Evolutionary conservation across 2,329 filamentous ascomycete genomes (phyloP), one percentile per base, ranked within the genome.

Genomic region (Colletotrichum orbiculare): DNA sequence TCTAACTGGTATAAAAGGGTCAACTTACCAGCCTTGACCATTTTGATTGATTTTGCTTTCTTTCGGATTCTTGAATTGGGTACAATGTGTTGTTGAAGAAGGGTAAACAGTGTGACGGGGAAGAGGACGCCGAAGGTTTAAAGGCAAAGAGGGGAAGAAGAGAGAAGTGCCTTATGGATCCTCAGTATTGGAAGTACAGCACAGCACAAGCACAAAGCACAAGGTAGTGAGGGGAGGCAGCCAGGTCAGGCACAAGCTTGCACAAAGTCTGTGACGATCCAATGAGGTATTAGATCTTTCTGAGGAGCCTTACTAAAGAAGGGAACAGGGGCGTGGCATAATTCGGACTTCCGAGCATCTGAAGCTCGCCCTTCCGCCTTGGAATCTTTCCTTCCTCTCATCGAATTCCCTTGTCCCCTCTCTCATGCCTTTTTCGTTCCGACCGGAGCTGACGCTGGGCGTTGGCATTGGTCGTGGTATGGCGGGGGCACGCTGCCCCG

Each of bases 1-100:
- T 35, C 66, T 59, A 66, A 67, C 53, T 53, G 57, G 53, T 68
- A 71, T 68, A 68, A 69, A 69, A 69, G 61, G 70, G 58, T 34
- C 55, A 68, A 88, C 91, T 78, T 89, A 97, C 93, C 93, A 85
- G 95, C 94, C 89, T 97, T 97, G 87, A 97, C 94, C 94, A 97
- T 97, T 89, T 89, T 97, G 91, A 84, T n/a, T 83, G 84, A 83
- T 73, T 84, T 45, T 81, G 76, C 71, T 74, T 39, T 73, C 76
- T 64, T 72, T 72, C 66, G 67, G 64, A 67, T 67, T 63, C 69
- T 53, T 60, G 64, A 53, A 57, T 33, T 54, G 45, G 45, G 43
- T 56, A 33, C 1, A 41, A 59, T 61, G 65, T 60, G 50, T 33
- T 57, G 54, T 48, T 43, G 38, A 52, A 17, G 60, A 43, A 64